These are phyloP conservation scores for Fusarium compactum DNA, from an alignment of 2,329 filamentous ascomycete genomes.

Conservation along the genomic window DNA sequence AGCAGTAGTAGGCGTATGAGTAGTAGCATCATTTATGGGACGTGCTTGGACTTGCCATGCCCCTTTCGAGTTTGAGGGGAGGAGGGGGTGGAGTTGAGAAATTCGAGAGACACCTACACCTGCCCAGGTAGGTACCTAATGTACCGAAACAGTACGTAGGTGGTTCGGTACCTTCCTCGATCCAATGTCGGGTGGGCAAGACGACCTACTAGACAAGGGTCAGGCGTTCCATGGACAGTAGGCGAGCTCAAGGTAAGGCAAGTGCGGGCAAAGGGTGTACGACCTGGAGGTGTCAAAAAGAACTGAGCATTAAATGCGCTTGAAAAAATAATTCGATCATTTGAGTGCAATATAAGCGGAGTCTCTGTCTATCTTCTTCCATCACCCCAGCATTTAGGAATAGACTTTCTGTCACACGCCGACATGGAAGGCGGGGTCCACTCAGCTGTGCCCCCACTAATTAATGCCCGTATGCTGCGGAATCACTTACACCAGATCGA, in stretches of 20 bases:
- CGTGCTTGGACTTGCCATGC: not conserved
- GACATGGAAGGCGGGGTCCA: not conserved
- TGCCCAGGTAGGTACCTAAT: not conserved
- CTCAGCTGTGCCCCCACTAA: not conserved
- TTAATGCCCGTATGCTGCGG: not conserved
- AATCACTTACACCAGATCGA: not conserved
- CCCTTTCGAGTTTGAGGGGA: not conserved
- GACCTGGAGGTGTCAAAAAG: not conserved
- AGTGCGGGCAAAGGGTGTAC: not conserved
- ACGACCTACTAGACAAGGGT: not conserved
- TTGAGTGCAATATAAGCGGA: not conserved
- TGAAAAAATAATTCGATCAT: not conserved
- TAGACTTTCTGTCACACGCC: not conserved
- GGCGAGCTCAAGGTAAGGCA: not conserved
- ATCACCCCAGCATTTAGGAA: not conserved
- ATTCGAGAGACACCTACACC: not conserved
- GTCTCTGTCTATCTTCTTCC: not conserved
- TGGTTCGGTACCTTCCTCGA: not conserved
- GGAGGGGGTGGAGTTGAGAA: not conserved
- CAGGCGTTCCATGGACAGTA: not conserved
- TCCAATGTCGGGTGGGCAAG: not conserved
- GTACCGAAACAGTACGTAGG: not conserved
- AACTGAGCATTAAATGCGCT: not conserved
- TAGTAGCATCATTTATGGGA: not conserved
- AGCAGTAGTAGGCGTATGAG: not conserved